These are phyloP conservation scores for Mycena belliarum DNA, from an alignment of 768 basidiomycete species.

Conservation along the genomic window DNA sequence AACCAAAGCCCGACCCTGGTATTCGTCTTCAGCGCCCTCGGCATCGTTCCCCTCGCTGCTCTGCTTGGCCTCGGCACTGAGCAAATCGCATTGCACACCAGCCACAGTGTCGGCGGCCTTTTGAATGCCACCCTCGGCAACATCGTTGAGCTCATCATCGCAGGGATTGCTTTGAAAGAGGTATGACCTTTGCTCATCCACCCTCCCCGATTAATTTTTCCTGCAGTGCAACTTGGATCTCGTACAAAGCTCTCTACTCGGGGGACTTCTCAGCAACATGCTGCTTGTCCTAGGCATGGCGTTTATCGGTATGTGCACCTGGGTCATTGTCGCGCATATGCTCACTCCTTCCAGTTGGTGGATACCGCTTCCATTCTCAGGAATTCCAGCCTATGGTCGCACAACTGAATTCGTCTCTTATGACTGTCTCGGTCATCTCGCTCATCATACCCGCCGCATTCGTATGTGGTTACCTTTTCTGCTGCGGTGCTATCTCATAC, in stretches of 20 bases:
- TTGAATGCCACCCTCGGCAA: not conserved
- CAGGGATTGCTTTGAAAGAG: not conserved
- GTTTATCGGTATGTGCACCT: conserved; percentile 45
- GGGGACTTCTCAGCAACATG: conserved; percentile 61
- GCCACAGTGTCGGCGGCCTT: not conserved
- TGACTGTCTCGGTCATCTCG: conserved; percentile 71
- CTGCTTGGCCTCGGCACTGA: not conserved
- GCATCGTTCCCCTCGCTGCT: not conserved
- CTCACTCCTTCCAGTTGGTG: conserved; percentile 33
- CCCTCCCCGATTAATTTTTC: not conserved
- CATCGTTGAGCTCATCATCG: not conserved
- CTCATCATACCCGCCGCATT: conserved; percentile 51
- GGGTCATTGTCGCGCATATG: not conserved
- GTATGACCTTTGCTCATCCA: not conserved
- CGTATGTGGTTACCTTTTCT: not conserved
- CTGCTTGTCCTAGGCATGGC: conserved; percentile 82
- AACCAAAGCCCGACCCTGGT: not conserved
- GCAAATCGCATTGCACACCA: not conserved
- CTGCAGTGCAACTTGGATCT: not conserved
- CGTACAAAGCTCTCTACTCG: not conserved
- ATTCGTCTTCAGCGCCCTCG: not conserved
- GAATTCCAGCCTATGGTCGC: conserved; percentile 56
- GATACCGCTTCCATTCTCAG: conserved; percentile 52
- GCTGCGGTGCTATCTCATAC: not conserved
- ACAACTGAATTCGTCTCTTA: conserved; percentile 65